phyloP scores from a whole-genome alignment of 148 eudicot genomes.

The Mesembryanthemum crystallinum region DNA sequence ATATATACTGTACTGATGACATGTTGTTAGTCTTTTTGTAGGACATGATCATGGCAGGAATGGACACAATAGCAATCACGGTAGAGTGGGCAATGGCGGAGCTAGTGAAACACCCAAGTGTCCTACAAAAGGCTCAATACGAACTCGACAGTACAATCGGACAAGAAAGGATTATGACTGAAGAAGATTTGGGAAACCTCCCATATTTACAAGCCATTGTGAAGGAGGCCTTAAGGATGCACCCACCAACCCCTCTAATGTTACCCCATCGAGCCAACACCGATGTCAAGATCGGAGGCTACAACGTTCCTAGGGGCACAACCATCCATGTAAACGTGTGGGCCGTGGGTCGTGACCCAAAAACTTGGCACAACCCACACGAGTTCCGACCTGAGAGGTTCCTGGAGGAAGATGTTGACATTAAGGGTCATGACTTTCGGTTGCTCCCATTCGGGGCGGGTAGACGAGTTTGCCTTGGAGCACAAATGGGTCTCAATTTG shows the following conservation, averaged over 20 bases:
- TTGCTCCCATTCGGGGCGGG: constrained; percentile 39
- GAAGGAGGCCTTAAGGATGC: constrained; percentile 34
- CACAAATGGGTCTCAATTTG: constrained; percentile 26
- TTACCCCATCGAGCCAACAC: constrained; percentile 32
- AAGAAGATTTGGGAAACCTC: constrained; percentile 29
- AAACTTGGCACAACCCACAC: constrained; percentile 28
- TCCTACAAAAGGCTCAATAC: constrained; percentile 28
- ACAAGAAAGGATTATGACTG: constrained; percentile 17
- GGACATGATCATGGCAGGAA: constrained; percentile 35
- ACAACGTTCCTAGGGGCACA: constrained; percentile 30
- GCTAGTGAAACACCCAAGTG: constrained; percentile 26
- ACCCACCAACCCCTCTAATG: constrained; percentile 39
- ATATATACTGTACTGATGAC: too few relatives aligned
- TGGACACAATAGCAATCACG: constrained; percentile 31
- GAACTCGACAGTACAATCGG: constrained; percentile 32
- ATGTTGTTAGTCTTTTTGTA: constrained; percentile 1
- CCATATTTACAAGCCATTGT: constrained; percentile 33
- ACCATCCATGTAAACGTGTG: constrained; percentile 30
- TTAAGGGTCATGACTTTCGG: constrained; percentile 35
- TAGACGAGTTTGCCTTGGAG: constrained; percentile 33
- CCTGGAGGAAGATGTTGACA: constrained; percentile 29
- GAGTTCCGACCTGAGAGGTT: constrained; percentile 38
- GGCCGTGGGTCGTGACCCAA: constrained; percentile 35
- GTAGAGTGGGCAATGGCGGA: constrained; percentile 41
- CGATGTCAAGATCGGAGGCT: constrained; percentile 29